Evolutionary conservation across 345 rosid species (phyloP), one percentile per base, ranked within the genome.

Genomic region (Hibiscus trionum): DNA sequence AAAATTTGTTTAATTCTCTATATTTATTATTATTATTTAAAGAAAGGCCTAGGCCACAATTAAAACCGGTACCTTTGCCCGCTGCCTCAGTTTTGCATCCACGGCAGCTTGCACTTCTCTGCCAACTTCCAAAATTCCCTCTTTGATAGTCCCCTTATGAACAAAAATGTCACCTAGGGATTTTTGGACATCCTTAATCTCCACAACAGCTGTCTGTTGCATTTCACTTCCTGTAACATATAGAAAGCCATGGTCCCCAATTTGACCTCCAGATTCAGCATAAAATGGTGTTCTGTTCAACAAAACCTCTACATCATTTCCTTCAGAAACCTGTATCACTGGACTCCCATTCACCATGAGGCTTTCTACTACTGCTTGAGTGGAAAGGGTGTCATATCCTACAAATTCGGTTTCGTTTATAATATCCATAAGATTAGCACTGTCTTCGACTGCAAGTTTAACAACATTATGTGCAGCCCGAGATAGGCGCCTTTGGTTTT

Each of bases 201-300:
- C 93, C 63, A 94, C 88, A 79, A 91, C 83, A 78, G 88, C 90
- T 42, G 61, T 81, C 35, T 73, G 73, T 84, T 81, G 83, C 66
- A 72, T 78, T 61, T 70, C 85, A 81, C 78, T 86, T 72, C 74
- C 79, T 60, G 76, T 80, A 74, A 88, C 81, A 82, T 82, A 90
- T 19, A 91, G 77, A 76, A 84, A 79, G 56, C 97, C 98, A 61
- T 84, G 85, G 81, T 91, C 98, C 24, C 88, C 98, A 70, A 94
- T 87, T 77, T 94, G 98, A 73, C 96, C 98, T 73, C 98, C 97
- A 21, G 98, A 90, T 79, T 94, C 97, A 68, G 98, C 97, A 71
- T 91, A 91, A 79, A 94, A 94, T 21, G 98, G 97, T 42, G 98
- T 91, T 81, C 84, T 88, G 77, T 88, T 85, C 55, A 90, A 87